These are phyloP conservation scores for Clitoria ternatea DNA, from an alignment of 306 rosid species.

Conservation along the genomic window DNA sequence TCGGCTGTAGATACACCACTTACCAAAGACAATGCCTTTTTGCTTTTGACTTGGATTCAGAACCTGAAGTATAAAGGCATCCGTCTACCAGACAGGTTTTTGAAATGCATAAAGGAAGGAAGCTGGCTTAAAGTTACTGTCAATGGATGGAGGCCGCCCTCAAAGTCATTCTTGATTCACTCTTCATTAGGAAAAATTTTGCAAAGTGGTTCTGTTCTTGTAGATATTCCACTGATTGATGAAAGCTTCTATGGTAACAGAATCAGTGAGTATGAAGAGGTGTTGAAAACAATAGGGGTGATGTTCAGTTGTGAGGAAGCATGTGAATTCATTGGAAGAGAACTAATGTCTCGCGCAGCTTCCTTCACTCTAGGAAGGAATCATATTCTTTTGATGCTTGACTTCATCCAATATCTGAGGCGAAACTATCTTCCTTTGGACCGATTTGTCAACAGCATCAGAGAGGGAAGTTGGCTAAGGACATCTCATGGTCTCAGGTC, in stretches of 20 bases:
- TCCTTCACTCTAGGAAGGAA: slow-evolving; percentile 29
- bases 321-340: slow-evolving; percentile 51
- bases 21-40: slow-evolving; percentile 48
- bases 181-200: slow-evolving; percentile 49
- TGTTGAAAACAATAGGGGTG: slow-evolving; percentile 63
- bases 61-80: background rate
- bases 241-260: slow-evolving; percentile 39
- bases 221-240: slow-evolving; percentile 72
- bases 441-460: slow-evolving; percentile 40
- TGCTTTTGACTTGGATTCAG: slow-evolving; percentile 66
- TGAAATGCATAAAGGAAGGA: slow-evolving; percentile 54
- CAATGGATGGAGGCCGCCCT: slow-evolving; percentile 55
- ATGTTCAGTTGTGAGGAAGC: slow-evolving; percentile 64
- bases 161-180: slow-evolving; percentile 48
- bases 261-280: slow-evolving; percentile 46
- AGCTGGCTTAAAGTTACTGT: slow-evolving; percentile 55
- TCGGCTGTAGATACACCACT: slow-evolving; percentile 47
- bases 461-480: slow-evolving; percentile 47
- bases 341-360: slow-evolving; percentile 56
- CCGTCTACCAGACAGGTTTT: slow-evolving; percentile 34
- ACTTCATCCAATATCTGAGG: slow-evolving; percentile 50
- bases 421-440: slow-evolving; percentile 13
- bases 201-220: slow-evolving; percentile 50
- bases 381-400: slow-evolving; percentile 47
- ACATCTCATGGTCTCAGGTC: slow-evolving; percentile 52